These are phyloP conservation scores for Xylogone sp. DNA, from an alignment of 2,329 filamentous ascomycete genomes.

Conservation along the genomic window DNA sequence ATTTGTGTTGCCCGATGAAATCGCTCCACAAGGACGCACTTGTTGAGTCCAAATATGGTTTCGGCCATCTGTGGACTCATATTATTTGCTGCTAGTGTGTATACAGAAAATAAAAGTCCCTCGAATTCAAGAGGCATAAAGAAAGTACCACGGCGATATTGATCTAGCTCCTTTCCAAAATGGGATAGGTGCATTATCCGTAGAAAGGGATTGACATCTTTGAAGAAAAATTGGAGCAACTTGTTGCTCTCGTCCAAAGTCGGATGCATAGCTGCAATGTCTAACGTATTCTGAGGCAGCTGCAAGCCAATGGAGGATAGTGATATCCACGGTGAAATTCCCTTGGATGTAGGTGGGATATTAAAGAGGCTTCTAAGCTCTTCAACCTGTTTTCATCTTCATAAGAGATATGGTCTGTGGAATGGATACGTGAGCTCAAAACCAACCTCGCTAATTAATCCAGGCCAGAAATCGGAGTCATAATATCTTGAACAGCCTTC, in stretches of 20 bases:
- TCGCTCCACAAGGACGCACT: conserved; percentile 6
- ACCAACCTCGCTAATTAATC: conserved; percentile 14
- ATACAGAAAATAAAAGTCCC: conserved; percentile 63
- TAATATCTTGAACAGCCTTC: conserved; percentile 15
- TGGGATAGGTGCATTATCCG: conserved; percentile 64
- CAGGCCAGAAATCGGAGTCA: conserved; percentile 16
- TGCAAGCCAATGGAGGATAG: conserved; percentile 4
- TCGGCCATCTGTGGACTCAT: conserved; percentile 48
- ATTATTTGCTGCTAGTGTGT: conserved; percentile 54
- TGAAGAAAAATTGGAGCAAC: conserved; percentile 67
- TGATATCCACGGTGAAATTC: conserved; percentile 8
- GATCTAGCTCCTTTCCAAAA: conserved; percentile 58
- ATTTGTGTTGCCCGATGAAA: conserved; percentile 9
- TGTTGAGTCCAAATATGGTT: conserved; percentile 16
- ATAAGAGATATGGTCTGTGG: background rate
- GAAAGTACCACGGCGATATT: conserved; percentile 43
- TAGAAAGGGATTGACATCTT: conserved; percentile 64
- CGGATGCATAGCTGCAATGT: conserved; percentile 5
- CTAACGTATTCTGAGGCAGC: background rate
- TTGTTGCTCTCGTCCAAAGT: conserved; percentile 35
- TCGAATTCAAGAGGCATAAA: conserved; percentile 47
- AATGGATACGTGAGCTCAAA: background rate
- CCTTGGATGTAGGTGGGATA: background rate
- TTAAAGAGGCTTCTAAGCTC: conserved; percentile 16
- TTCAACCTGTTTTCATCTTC: conserved; percentile 11